Evolutionary conservation across 2,329 filamentous ascomycete species (phyloP).

Genomic region (Hymenoscyphus repandus): DNA sequence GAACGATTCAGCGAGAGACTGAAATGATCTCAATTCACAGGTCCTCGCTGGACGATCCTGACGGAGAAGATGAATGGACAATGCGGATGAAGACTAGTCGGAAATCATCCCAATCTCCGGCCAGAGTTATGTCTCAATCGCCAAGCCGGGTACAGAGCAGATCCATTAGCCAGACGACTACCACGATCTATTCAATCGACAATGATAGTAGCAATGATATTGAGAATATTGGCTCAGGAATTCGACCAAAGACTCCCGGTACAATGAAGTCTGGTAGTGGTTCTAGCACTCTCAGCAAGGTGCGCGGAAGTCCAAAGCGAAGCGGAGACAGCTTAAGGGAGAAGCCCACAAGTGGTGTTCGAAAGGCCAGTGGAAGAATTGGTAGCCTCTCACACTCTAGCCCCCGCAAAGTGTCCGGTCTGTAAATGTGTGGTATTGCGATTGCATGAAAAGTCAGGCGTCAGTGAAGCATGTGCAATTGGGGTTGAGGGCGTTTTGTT

Average conservation of each 20-base stretch:
- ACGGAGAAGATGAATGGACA: constrained; percentile 67
- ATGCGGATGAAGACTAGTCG: constrained; percentile 66
- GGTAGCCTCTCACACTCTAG: constrained; percentile 46
- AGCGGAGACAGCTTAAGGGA: constrained; percentile 43
- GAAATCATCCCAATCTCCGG: constrained; percentile 60
- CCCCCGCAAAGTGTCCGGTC: constrained; percentile 30
- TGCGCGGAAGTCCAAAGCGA: constrained; percentile 55
- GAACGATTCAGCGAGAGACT: constrained; percentile 46
- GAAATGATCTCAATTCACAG: constrained; percentile 59
- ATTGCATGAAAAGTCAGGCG: constrained; percentile 23
- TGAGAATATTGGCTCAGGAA: constrained; percentile 58
- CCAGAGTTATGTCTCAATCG: constrained; percentile 50
- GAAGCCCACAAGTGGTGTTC: constrained; percentile 49
- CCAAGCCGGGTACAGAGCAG: constrained; percentile 57
- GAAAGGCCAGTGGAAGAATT: constrained; percentile 62
- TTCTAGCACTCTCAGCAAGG: constrained; percentile 50
- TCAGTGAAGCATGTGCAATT: constrained; percentile 15
- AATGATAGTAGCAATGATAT: constrained; percentile 65
- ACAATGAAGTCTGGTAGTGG: constrained; percentile 46
- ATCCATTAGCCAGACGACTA: constrained; percentile 68
- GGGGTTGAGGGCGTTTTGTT: constrained; percentile 5
- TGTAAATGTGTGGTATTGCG: constrained; percentile 24
- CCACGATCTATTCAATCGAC: constrained; percentile 61
- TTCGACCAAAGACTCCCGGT: constrained; percentile 48
- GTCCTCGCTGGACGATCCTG: constrained; percentile 62